Evolutionary conservation across 306 rosid genomes (phyloP).

Genomic region (Casuarina cunninghamiana): DNA sequence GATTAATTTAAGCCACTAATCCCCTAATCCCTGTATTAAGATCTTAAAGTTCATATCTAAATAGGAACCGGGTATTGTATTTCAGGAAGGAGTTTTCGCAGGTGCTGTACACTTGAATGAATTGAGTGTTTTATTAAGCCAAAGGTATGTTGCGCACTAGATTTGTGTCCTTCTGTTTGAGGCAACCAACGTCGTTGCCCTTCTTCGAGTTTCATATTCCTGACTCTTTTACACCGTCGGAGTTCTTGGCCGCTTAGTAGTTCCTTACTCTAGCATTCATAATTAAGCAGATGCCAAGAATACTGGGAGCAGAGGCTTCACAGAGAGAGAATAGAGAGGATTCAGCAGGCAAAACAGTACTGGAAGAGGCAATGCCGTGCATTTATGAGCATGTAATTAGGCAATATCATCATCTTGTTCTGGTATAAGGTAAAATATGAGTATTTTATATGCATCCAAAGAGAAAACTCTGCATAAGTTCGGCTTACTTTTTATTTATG

Average conservation of each 20-base stretch:
- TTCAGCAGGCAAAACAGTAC: slow-evolving; percentile 72
- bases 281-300: slow-evolving; percentile 51
- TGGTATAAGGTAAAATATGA: no score
- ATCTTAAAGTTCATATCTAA: no score
- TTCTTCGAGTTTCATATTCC: background rate
- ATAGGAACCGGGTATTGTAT: background rate
- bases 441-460: no score
- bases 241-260: background rate
- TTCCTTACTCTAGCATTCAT: slow-evolving; percentile 1
- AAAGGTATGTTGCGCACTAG: slow-evolving; percentile 41
- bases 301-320: slow-evolving; percentile 75
- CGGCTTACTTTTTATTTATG: no score
- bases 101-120: slow-evolving; percentile 77
- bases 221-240: no score
- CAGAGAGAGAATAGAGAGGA: slow-evolving; percentile 71
- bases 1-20: no score
- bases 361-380: slow-evolving; percentile 72
- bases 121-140: slow-evolving; percentile 52
- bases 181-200: background rate
- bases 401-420: background rate
- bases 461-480: no score
- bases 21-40: no score
- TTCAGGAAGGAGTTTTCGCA: slow-evolving; percentile 56
- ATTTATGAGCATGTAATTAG: slow-evolving; percentile 48
- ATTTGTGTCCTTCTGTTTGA: background rate